A percentile compares a stretch with the other conserved stretches of the same genome.
phyloP scores from a whole-genome alignment of 2,329 filamentous ascomycete species.

The Aspergillus arachidicola region DNA sequence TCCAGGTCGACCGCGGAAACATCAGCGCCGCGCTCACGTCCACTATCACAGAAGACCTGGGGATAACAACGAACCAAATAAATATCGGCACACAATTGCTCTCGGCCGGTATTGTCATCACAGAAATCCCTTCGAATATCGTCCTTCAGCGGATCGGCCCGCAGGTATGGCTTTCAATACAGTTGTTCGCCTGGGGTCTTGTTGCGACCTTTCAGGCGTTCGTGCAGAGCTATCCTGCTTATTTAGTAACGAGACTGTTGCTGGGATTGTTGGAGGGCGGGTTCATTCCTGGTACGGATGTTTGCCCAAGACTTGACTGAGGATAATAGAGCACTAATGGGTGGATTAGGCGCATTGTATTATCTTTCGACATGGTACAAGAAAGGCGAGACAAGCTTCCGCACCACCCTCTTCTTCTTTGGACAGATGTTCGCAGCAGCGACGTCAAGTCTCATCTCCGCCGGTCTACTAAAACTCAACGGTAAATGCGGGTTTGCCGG shows the following conservation, averaged over 20 bases:
- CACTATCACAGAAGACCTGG: constrained; percentile 54
- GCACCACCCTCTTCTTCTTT: constrained; percentile 16
- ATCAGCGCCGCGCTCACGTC: constrained; percentile 57
- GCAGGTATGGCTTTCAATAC: constrained; percentile 56
- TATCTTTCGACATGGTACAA: constrained; percentile 13
- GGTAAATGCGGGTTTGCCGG: constrained; percentile 9
- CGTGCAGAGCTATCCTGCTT: constrained; percentile 50
- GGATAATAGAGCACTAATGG: not conserved
- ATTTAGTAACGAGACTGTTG: constrained; percentile 54
- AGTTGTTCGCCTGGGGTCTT: constrained; percentile 57
- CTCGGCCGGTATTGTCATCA: constrained; percentile 53
- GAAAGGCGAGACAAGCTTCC: constrained; percentile 10
- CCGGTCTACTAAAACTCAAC: constrained; percentile 12
- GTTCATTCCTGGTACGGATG: constrained; percentile 54
- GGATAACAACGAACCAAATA: constrained; percentile 54
- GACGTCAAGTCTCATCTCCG: constrained; percentile 11
- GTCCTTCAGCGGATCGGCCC: constrained; percentile 57
- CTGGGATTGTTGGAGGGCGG: constrained; percentile 58
- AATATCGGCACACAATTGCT: constrained; percentile 59
- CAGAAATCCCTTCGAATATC: constrained; percentile 54
- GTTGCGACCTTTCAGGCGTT: constrained; percentile 60
- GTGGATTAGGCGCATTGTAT: not conserved
- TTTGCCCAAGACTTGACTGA: not conserved
- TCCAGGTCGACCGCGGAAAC: constrained; percentile 38
- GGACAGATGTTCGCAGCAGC: constrained; percentile 15